Evolutionary conservation across 495 filamentous ascomycete species (phyloP).

Genomic region (Hypomontagnella submonticulosa): DNA sequence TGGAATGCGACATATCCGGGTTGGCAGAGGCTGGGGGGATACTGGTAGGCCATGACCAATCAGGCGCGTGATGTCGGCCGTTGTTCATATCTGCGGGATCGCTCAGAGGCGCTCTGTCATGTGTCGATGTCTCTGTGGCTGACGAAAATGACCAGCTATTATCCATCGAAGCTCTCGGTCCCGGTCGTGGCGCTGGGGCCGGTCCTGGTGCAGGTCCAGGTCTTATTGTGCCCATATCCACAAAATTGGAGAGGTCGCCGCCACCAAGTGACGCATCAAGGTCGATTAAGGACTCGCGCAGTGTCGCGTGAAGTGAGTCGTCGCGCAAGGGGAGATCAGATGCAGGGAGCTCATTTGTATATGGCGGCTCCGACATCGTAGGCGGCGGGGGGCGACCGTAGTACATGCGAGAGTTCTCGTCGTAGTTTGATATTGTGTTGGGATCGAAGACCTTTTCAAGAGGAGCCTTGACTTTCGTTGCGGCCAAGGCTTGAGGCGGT

Average conservation of each 20-base stretch:
- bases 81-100: constrained; percentile 60
- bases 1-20: constrained; percentile 62
- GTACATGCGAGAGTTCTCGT: constrained; percentile 64
- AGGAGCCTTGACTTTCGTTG: constrained; percentile 55
- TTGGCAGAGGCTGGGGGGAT: constrained; percentile 62
- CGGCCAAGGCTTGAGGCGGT: constrained; percentile 60
- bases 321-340: constrained; percentile 67
- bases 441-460: constrained; percentile 68
- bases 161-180: constrained; percentile 55
- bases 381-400: constrained; percentile 55
- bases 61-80: constrained; percentile 63
- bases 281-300: constrained; percentile 67
- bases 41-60: constrained; percentile 70
- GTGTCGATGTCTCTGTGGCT: constrained; percentile 55
- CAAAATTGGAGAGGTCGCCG: constrained; percentile 62
- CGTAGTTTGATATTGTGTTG: constrained; percentile 65
- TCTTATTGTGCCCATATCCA: constrained; percentile 69
- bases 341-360: constrained; percentile 33
- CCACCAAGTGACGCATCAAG: constrained; percentile 63
- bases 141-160: constrained; percentile 51
- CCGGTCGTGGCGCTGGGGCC: constrained; percentile 37
- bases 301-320: constrained; percentile 60
- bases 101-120: constrained; percentile 60
- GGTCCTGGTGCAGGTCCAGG: constrained; percentile 45
- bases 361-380: constrained; percentile 38